phyloP scores from a whole-genome alignment of 805 yeast species.

The Candida corydali region DNA sequence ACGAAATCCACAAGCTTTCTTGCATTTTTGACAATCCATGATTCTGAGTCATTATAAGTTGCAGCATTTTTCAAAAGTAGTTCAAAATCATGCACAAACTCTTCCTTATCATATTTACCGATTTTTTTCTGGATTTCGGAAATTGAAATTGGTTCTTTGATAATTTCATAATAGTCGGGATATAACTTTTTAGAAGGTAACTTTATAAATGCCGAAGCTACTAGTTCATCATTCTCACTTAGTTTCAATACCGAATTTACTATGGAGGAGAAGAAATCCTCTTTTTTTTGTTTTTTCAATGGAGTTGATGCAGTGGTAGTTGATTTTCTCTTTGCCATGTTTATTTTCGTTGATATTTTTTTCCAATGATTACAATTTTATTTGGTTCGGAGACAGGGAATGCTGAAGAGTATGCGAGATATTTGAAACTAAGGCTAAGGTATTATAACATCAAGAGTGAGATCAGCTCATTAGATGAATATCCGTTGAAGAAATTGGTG shows the following conservation, averaged over 20 bases:
- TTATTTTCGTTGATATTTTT: not conserved
- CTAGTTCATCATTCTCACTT: constrained; percentile 23
- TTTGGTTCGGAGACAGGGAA: constrained; percentile 95
- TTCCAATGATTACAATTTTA: constrained; percentile 49
- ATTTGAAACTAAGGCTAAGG: constrained; percentile 52
- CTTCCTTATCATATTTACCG: constrained; percentile 40
- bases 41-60: constrained; percentile 37
- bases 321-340: constrained; percentile 20
- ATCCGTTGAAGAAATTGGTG: constrained; percentile 50
- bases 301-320: constrained; percentile 2
- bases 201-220: constrained; percentile 28
- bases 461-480: constrained; percentile 56
- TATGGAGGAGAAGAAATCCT: constrained; percentile 26
- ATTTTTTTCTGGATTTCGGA: constrained; percentile 31
- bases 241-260: constrained; percentile 28
- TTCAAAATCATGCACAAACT: constrained; percentile 32
- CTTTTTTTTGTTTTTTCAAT: constrained; percentile 14
- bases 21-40: constrained; percentile 65
- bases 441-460: constrained; percentile 48
- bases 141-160: constrained; percentile 30
- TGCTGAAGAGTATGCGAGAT: constrained; percentile 76
- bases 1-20: constrained; percentile 53
- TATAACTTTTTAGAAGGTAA: constrained; percentile 33
- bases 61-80: constrained; percentile 35
- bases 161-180: constrained; percentile 37